Evolutionary conservation across 257 asterid species (phyloP).

Genomic region (Scutellaria minor): DNA sequence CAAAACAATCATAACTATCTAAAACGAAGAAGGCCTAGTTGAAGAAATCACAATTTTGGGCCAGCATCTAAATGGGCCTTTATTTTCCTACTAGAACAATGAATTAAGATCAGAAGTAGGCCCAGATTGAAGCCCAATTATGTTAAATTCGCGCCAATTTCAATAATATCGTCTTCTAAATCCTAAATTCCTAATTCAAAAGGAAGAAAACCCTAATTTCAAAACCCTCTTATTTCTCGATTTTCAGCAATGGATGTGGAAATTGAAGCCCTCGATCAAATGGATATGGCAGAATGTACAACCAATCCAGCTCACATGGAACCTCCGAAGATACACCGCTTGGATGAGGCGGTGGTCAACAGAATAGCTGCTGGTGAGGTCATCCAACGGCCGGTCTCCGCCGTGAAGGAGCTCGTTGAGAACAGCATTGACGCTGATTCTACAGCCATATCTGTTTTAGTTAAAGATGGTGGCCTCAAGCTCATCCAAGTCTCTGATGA

Average conservation of each 20-base stretch:
- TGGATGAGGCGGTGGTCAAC: conserved; percentile 88
- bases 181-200: not conserved
- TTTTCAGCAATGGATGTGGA: conserved; percentile 39
- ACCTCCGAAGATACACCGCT: conserved; percentile 76
- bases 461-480: conserved; percentile 93
- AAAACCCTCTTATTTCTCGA: conserved; percentile 13
- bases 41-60: no score
- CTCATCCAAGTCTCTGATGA: conserved; percentile 96
- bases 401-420: conserved; percentile 93
- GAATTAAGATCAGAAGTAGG: not conserved
- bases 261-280: conserved; percentile 36
- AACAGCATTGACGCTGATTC: conserved; percentile 90
- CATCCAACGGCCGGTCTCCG: conserved; percentile 94
- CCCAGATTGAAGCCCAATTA: conserved; percentile 9
- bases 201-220: conserved; percentile 29
- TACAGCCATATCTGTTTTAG: conserved; percentile 69
- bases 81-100: not conserved
- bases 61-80: conserved; percentile 2
- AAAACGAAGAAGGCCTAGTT: no score
- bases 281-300: conserved; percentile 45
- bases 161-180: not conserved
- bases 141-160: conserved; percentile 42
- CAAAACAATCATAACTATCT: no score
- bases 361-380: conserved; percentile 98
- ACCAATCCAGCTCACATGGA: conserved; percentile 43